These are phyloP conservation scores for Luzula sylvatica DNA, from an alignment of 176 grass and related monocot species.

Conservation along the genomic window DNA sequence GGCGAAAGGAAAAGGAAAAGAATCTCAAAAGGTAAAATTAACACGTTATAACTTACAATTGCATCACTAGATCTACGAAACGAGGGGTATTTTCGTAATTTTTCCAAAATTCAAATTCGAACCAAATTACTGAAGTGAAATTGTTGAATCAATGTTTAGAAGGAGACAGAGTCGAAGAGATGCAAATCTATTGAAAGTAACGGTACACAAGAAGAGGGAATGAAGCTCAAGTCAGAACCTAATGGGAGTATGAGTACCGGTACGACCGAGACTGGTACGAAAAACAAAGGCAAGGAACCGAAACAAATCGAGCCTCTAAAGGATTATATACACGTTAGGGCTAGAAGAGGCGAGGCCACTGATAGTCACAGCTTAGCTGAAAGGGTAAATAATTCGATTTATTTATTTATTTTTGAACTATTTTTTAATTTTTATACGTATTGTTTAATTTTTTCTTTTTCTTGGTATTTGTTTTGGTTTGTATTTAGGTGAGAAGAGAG, in stretches of 20 bases:
- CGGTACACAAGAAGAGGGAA: conserved; percentile 39
- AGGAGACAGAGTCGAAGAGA: conserved; percentile 56
- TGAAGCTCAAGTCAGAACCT: conserved; percentile 58
- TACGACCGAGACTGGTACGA: conserved; percentile 34
- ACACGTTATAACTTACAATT: no score
- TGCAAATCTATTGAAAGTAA: conserved; percentile 50
- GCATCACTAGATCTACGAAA: not conserved
- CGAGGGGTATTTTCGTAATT: not conserved
- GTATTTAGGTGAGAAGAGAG: conserved; percentile 79
- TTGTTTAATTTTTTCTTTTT: no score
- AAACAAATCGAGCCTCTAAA: conserved; percentile 49
- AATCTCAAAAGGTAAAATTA: conserved; percentile 44
- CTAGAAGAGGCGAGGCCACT: conserved; percentile 87
- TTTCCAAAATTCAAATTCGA: conserved; percentile 9
- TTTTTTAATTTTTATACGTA: conserved; percentile 1
- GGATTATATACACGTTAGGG: conserved; percentile 96
- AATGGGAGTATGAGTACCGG: conserved; percentile 47
- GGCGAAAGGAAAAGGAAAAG: conserved; percentile 88
- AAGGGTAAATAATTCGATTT: conserved; percentile 43
- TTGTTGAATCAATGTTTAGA: no score
- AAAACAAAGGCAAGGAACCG: conserved; percentile 56
- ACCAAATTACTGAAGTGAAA: conserved; percentile 9
- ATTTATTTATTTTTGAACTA: not conserved
- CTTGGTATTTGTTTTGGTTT: not conserved
- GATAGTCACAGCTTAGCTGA: conserved; percentile 97